Conservation (phyloP, 2,329 filamentous ascomycete genomes). For the Xylariaceae sp. region DNA sequence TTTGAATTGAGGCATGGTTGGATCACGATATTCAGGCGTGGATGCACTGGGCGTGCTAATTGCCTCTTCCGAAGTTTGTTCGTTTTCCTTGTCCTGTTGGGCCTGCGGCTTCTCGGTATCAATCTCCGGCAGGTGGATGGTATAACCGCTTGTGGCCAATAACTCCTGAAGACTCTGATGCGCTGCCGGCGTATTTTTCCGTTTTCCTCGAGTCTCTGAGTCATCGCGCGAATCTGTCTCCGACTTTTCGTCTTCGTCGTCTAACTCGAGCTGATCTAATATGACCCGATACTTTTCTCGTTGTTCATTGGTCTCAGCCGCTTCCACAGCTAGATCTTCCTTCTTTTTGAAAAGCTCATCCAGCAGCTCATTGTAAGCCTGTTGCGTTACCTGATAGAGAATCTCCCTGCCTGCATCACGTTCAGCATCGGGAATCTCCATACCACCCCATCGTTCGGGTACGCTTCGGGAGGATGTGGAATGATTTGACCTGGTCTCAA, state of each 20-base stretch:
- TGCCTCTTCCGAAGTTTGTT: background rate
- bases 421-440: slow-evolving; percentile 76
- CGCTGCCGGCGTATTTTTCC: slow-evolving; percentile 9
- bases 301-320: slow-evolving; percentile 57
- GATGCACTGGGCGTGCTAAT: slow-evolving; percentile 3
- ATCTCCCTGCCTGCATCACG: slow-evolving; percentile 82
- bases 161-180: slow-evolving; percentile 38
- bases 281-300: slow-evolving; percentile 54
- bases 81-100: background rate
- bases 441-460: slow-evolving; percentile 71
- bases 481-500: slow-evolving; percentile 66
- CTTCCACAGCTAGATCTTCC: slow-evolving; percentile 71
- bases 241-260: slow-evolving; percentile 26
- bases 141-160: slow-evolving; percentile 43
- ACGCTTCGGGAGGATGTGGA: slow-evolving; percentile 70
- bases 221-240: slow-evolving; percentile 7
- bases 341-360: slow-evolving; percentile 79
- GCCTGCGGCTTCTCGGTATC: slow-evolving; percentile 12
- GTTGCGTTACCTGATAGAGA: slow-evolving; percentile 85
- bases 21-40: slow-evolving; percentile 44
- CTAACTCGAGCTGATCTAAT: slow-evolving; percentile 41
- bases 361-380: slow-evolving; percentile 88
- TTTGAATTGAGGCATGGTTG: slow-evolving; percentile 65
- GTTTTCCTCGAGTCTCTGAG: slow-evolving; percentile 9
- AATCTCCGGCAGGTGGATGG: slow-evolving; percentile 28